Evolutionary conservation across 2,329 filamentous ascomycete genomes (phyloP).

Genomic region (Phyllosticta citribraziliensis): DNA sequence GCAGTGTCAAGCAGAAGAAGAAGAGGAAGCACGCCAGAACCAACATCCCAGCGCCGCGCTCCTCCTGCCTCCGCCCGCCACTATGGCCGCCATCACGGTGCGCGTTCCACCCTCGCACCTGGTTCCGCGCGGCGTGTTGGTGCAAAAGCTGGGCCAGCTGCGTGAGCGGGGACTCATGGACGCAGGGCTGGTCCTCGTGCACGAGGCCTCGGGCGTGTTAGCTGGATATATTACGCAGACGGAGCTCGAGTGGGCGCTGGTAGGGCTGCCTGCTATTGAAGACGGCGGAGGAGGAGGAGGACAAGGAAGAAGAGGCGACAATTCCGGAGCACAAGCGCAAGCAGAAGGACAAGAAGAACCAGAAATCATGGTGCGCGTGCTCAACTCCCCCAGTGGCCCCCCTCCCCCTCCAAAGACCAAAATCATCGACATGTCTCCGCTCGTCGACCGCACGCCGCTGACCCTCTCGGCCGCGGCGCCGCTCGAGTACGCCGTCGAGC

Average conservation of each 20-base stretch:
- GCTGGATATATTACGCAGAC: constrained; percentile 47
- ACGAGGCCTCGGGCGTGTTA: constrained; percentile 31
- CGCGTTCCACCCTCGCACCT: constrained; percentile 35
- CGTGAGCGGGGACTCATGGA: constrained; percentile 45
- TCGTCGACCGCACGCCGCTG: constrained; percentile 47
- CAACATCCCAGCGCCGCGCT: constrained; percentile 30
- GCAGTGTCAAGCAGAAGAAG: constrained; percentile 12
- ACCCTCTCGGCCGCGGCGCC: constrained; percentile 42
- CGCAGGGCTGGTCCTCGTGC: constrained; percentile 47
- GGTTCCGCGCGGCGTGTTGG: constrained; percentile 33
- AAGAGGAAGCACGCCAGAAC: constrained; percentile 1
- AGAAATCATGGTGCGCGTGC: no score
- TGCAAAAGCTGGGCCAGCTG: constrained; percentile 38
- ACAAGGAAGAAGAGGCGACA: no score
- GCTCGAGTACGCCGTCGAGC: constrained; percentile 49
- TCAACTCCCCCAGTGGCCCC: no score
- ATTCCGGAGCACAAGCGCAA: no score
- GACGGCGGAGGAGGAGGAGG: constrained; percentile 12
- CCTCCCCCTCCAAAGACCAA: no score
- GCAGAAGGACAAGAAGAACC: no score
- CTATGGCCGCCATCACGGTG: constrained; percentile 48
- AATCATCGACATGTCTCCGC: constrained; percentile 35
- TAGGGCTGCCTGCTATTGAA: constrained; percentile 15
- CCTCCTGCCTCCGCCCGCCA: constrained; percentile 43
- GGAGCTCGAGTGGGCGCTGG: constrained; percentile 43